phyloP scores from a whole-genome alignment of 192 early-diverging fungal species.

The Polychytrium aggregatum region DNA sequence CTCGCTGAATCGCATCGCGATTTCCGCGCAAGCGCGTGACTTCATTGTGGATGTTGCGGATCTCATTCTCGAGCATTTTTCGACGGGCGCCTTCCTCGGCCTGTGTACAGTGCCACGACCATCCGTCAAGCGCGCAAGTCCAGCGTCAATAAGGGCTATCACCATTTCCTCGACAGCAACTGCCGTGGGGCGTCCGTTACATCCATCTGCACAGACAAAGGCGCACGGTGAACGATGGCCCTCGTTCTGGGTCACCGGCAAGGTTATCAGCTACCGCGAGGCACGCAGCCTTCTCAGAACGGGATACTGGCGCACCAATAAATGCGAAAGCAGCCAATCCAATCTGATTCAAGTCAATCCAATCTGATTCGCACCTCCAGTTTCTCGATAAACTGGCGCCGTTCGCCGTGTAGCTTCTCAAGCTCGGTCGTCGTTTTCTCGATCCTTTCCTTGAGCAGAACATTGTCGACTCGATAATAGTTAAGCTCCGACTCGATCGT shows the following conservation, averaged over 20 bases:
- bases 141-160: too few species aligned
- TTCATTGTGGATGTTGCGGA: conserved; percentile 29
- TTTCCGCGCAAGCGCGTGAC: conserved; percentile 24
- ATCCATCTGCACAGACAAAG: too few species aligned
- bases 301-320: too few species aligned
- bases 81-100: conserved; percentile 22
- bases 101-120: too few species aligned
- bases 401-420: conserved; percentile 16
- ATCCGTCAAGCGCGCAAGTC: too few species aligned
- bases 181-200: too few species aligned
- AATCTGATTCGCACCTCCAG: conserved; percentile 15
- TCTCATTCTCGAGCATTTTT: conserved; percentile 28
- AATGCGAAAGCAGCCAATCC: too few species aligned
- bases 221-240: too few species aligned
- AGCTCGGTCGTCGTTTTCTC: conserved; percentile 19
- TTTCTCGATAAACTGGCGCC: conserved; percentile 27
- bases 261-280: too few species aligned
- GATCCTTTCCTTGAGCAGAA: conserved; percentile 15
- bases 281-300: too few species aligned
- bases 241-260: too few species aligned
- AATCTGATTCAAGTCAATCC: neutral
- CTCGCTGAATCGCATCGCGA: conserved; percentile 29
- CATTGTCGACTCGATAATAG: conserved; percentile 16
- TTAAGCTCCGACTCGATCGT: conserved; percentile 22
- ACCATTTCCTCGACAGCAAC: too few species aligned